phyloP scores from a whole-genome alignment of 2,329 filamentous ascomycete genomes.

The Xylariaceae sp. region DNA sequence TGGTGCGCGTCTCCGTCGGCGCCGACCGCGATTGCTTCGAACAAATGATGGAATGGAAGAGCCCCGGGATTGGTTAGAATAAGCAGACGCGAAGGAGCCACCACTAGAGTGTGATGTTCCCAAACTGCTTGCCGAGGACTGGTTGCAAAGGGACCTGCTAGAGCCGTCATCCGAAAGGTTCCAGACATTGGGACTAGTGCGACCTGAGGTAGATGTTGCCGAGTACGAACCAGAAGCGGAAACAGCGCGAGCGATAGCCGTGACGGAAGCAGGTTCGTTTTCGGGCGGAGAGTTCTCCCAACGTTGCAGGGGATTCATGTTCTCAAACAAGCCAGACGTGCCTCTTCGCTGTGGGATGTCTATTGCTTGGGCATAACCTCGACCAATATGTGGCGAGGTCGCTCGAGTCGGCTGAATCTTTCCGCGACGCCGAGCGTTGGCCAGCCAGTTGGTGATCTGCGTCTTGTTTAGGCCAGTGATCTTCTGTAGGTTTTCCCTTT shows the following conservation, averaged over 20 bases:
- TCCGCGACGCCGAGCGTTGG: slow-evolving; percentile 82
- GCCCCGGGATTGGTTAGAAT: slow-evolving; percentile 62
- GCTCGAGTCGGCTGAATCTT: slow-evolving; percentile 74
- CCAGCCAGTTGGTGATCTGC: slow-evolving; percentile 92
- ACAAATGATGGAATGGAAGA: slow-evolving; percentile 56
- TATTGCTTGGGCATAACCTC: slow-evolving; percentile 66
- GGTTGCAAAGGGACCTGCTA: slow-evolving; percentile 61
- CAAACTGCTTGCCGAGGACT: slow-evolving; percentile 65
- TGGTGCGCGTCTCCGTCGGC: slow-evolving; percentile 55
- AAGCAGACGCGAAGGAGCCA: slow-evolving; percentile 63
- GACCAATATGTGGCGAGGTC: slow-evolving; percentile 71
- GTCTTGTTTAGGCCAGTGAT: slow-evolving; percentile 81
- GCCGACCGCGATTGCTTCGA: slow-evolving; percentile 50
- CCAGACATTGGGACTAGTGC: slow-evolving; percentile 62
- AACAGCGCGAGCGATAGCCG: slow-evolving; percentile 63
- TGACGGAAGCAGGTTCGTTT: slow-evolving; percentile 65
- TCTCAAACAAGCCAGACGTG: slow-evolving; percentile 56
- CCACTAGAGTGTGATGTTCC: slow-evolving; percentile 66
- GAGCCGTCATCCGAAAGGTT: slow-evolving; percentile 68
- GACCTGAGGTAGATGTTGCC: slow-evolving; percentile 54
- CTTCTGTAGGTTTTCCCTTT: slow-evolving; percentile 79
- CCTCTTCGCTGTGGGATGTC: slow-evolving; percentile 72
- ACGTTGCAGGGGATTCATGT: slow-evolving; percentile 63
- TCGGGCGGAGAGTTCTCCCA: slow-evolving; percentile 66
- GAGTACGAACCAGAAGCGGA: slow-evolving; percentile 56